These are phyloP conservation scores for Alternaria consortialis DNA, from an alignment of 2,329 filamentous ascomycete genomes.

Conservation along the genomic window DNA sequence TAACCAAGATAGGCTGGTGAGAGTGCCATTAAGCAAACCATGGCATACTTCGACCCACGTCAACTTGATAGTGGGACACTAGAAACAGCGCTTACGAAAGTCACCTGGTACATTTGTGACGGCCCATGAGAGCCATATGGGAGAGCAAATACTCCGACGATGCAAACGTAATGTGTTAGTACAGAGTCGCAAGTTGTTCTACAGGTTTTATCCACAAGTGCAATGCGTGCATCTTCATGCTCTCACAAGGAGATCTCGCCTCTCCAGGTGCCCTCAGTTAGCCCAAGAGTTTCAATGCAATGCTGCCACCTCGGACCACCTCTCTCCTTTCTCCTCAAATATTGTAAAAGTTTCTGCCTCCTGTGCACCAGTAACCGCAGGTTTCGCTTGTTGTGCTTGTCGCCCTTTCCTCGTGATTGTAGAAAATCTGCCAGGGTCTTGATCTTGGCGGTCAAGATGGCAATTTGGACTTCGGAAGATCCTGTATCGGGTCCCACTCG, in stretches of 20 bases:
- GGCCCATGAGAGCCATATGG: background rate
- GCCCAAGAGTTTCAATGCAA: slow-evolving; percentile 81
- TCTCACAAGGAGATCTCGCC: slow-evolving; percentile 80
- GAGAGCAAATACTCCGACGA: background rate
- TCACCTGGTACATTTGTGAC: background rate
- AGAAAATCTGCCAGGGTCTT: slow-evolving; percentile 78
- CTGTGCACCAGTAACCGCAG: slow-evolving; percentile 84
- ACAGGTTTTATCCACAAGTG: background rate
- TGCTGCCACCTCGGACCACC: slow-evolving; percentile 91
- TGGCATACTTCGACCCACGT: background rate
- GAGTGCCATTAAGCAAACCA: too few species aligned
- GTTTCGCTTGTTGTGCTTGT: slow-evolving; percentile 95
- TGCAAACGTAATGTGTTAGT: background rate
- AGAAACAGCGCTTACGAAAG: background rate
- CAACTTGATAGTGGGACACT: background rate
- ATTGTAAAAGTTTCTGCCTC: slow-evolving; percentile 86
- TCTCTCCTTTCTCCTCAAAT: slow-evolving; percentile 87
- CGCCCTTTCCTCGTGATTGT: slow-evolving; percentile 75
- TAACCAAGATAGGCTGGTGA: background rate
- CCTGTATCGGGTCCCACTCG: slow-evolving; percentile 93
- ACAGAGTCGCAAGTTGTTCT: background rate
- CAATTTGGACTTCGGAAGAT: slow-evolving; percentile 96
- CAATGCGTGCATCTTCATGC: background rate
- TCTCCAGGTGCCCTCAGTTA: slow-evolving; percentile 90
- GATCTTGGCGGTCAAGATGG: slow-evolving; percentile 94